Evolutionary conservation across 495 filamentous ascomycete species (phyloP).

Genomic region (Sphaerosporella brunnea): DNA sequence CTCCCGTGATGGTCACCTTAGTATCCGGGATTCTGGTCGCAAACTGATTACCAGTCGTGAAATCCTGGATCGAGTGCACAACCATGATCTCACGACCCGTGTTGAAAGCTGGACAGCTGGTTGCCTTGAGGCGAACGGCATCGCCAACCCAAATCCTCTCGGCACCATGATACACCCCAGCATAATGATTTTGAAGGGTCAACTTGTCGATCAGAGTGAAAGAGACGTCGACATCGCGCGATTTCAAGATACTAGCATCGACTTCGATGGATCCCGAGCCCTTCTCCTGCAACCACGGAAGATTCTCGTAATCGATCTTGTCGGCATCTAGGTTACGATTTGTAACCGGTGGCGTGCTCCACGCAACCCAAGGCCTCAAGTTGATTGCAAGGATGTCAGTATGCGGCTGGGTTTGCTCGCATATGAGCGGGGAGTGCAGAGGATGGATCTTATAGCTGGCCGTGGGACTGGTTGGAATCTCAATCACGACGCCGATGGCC

Average conservation of each 20-base stretch:
- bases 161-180: slow-evolving; percentile 43
- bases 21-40: slow-evolving; percentile 8
- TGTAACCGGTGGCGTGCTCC: slow-evolving; percentile 36
- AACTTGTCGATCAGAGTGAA: slow-evolving; percentile 37
- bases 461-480: neutral
- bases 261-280: slow-evolving; percentile 31
- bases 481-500: slow-evolving; percentile 37
- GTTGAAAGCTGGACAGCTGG: slow-evolving; percentile 17
- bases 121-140: slow-evolving; percentile 32
- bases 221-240: slow-evolving; percentile 38
- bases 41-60: slow-evolving; percentile 2
- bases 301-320: slow-evolving; percentile 30
- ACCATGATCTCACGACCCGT: slow-evolving; percentile 37
- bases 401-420: slow-evolving; percentile 18
- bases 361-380: slow-evolving; percentile 45
- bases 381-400: slow-evolving; percentile 12
- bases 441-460: slow-evolving; percentile 25
- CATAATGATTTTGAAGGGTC: slow-evolving; percentile 30
- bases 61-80: slow-evolving; percentile 28
- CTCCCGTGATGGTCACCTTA: slow-evolving; percentile 16
- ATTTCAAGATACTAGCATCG: slow-evolving; percentile 43
- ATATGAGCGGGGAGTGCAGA: slow-evolving; percentile 21
- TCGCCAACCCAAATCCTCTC: slow-evolving; percentile 47
- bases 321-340: slow-evolving; percentile 17
- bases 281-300: slow-evolving; percentile 34